Conservation (phyloP, 1,284 basidiomycete genomes). For the Anthracocystis panici-leucophaei region DNA sequence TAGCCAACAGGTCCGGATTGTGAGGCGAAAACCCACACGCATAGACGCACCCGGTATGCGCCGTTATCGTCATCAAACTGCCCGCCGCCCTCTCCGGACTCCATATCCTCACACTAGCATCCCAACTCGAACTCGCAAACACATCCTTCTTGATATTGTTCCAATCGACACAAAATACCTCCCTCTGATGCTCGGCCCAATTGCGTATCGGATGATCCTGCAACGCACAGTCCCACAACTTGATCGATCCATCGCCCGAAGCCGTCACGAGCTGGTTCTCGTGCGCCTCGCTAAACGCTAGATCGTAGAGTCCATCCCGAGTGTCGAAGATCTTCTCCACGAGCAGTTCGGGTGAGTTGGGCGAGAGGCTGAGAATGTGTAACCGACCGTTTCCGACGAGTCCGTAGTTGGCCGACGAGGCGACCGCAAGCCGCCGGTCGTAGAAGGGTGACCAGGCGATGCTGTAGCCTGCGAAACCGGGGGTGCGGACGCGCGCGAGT, state of each 20-base stretch:
- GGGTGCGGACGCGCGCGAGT: slow-evolving; percentile 51
- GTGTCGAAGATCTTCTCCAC: slow-evolving; percentile 78
- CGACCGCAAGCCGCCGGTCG: slow-evolving; percentile 82
- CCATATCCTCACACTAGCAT: slow-evolving; percentile 91
- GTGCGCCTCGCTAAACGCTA: slow-evolving; percentile 92
- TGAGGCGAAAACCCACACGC: slow-evolving; percentile 91
- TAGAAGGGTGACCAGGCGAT: slow-evolving; percentile 94
- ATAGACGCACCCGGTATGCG: slow-evolving; percentile 87
- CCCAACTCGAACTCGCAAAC: slow-evolving; percentile 88
- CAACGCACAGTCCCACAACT: slow-evolving; percentile 89
- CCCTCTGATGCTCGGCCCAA: slow-evolving; percentile 93
- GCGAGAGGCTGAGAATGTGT: slow-evolving; percentile 44
- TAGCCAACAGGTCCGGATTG: slow-evolving; percentile 81
- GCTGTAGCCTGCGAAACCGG: slow-evolving; percentile 83
- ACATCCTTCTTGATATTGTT: slow-evolving; percentile 91
- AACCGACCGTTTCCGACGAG: slow-evolving; percentile 86
- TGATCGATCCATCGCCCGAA: slow-evolving; percentile 90
- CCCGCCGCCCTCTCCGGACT: slow-evolving; percentile 80
- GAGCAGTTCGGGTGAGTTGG: slow-evolving; percentile 18
- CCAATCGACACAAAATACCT: slow-evolving; percentile 97
- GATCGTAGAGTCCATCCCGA: slow-evolving; percentile 90
- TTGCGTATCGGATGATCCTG: slow-evolving; percentile 88
- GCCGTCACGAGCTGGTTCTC: slow-evolving; percentile 92
- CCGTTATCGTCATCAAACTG: slow-evolving; percentile 84
- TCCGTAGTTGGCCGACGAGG: slow-evolving; percentile 93